Evolutionary conservation across 495 filamentous ascomycete genomes (phyloP).

Genomic region (Podospora didyma): DNA sequence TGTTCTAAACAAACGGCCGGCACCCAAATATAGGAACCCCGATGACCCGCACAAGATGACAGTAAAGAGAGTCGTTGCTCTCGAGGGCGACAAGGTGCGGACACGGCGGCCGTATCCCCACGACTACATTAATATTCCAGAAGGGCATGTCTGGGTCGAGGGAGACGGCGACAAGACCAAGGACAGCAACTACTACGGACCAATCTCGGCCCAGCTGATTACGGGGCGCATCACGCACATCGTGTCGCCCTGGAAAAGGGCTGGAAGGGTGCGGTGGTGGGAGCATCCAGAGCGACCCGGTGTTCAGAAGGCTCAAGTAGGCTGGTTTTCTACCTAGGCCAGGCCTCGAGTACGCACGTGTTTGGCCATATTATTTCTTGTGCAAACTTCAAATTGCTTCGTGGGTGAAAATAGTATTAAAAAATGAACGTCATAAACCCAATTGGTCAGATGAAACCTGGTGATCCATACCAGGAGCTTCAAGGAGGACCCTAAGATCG

Average conservation of each 20-base stretch:
- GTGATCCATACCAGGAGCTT: too few species aligned
- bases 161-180: conserved; percentile 61
- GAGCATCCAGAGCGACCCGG: conserved; percentile 28
- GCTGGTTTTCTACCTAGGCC: too few species aligned
- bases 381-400: too few species aligned
- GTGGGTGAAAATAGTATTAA: too few species aligned
- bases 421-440: too few species aligned
- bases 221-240: conserved; percentile 60
- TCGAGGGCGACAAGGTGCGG: conserved; percentile 64
- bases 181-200: conserved; percentile 76
- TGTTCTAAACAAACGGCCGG: background rate
- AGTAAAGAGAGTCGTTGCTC: conserved; percentile 66
- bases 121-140: conserved; percentile 54
- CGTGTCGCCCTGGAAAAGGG: conserved; percentile 53
- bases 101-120: conserved; percentile 60
- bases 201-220: conserved; percentile 57
- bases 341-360: too few species aligned
- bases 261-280: conserved; percentile 49
- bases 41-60: conserved; percentile 53
- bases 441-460: background rate
- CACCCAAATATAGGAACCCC: conserved; percentile 52
- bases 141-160: conserved; percentile 76
- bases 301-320: conserved; percentile 5
- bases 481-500: too few species aligned
- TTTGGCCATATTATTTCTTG: conserved; percentile 1